Percentiles rank a stretch among this genome's conserved stretches.
Conservation (phyloP, 2,329 filamentous ascomycete genomes). For the Exophiala bonariae region DNA sequence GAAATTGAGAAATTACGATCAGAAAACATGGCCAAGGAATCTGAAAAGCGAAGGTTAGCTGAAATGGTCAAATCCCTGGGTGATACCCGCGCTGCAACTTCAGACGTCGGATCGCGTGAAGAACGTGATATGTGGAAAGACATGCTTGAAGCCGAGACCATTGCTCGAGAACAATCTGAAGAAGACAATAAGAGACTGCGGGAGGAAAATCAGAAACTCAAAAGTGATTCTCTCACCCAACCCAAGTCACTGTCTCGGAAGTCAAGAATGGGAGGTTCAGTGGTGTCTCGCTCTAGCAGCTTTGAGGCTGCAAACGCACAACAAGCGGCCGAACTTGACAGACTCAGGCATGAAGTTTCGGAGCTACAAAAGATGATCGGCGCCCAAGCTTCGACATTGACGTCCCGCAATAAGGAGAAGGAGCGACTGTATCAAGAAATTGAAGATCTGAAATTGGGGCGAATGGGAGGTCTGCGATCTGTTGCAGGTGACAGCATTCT, state of each 20-base stretch:
- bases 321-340: constrained; percentile 71
- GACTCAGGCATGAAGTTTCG: constrained; percentile 87
- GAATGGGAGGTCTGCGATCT: constrained; percentile 64
- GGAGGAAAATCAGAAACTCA: constrained; percentile 77
- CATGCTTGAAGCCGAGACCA: constrained; percentile 86
- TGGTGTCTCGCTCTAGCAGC: constrained; percentile 41
- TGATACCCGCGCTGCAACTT: constrained; percentile 50
- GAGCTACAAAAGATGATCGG: constrained; percentile 89
- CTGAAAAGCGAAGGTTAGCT: constrained; percentile 81
- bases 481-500: constrained; percentile 82
- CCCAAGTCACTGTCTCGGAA: constrained; percentile 35
- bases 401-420: constrained; percentile 91
- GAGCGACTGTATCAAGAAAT: constrained; percentile 95
- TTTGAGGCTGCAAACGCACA: constrained; percentile 51
- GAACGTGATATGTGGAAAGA: constrained; percentile 87
- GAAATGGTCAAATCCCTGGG: constrained; percentile 72
- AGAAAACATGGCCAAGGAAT: constrained; percentile 75
- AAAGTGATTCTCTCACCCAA: constrained; percentile 39
- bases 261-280: constrained; percentile 35
- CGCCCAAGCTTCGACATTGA: constrained; percentile 96
- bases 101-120: constrained; percentile 50
- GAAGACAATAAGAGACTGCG: constrained; percentile 82
- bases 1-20: constrained; percentile 80
- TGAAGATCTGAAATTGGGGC: constrained; percentile 88
- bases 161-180: constrained; percentile 83